These are phyloP conservation scores for Coemansia sp. DNA, from an alignment of 192 early-diverging fungal genomes.

Conservation along the genomic window DNA sequence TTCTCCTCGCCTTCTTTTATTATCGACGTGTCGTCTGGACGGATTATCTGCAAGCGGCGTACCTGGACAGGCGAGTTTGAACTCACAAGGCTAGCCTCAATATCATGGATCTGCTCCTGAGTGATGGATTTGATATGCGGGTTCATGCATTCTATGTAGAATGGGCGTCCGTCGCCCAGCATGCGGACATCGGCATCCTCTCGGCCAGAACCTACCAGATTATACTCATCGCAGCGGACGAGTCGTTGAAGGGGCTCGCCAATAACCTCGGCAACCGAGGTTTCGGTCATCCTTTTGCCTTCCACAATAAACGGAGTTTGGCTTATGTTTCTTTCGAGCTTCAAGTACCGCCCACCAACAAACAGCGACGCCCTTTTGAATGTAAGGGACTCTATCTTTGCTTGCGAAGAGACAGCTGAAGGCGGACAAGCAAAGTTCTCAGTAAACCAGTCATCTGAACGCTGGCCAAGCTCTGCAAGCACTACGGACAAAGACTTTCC, in stretches of 20 bases:
- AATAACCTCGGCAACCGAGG: conserved; percentile 81
- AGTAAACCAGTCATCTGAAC: conserved; percentile 22
- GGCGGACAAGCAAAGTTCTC: conserved; percentile 31
- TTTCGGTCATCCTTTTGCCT: conserved; percentile 66
- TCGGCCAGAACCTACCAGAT: conserved; percentile 81
- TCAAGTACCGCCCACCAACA: conserved; percentile 73
- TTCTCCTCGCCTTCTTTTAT: conserved; percentile 77
- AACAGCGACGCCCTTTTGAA: conserved; percentile 59
- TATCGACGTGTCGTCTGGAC: conserved; percentile 57
- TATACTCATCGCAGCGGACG: conserved; percentile 66
- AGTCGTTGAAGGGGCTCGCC: conserved; percentile 59
- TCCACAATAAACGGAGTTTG: conserved; percentile 85
- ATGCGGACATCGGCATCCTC: conserved; percentile 96
- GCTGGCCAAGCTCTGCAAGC: conserved; percentile 13
- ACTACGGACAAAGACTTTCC: conserved; percentile 20
- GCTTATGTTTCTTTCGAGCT: conserved; percentile 71
- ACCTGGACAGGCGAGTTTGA: conserved; percentile 58
- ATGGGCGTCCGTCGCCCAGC: conserved; percentile 88
- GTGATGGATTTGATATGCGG: conserved; percentile 59
- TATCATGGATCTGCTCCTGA: conserved; percentile 38
- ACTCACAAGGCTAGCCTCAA: conserved; percentile 53
- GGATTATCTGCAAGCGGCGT: conserved; percentile 51
- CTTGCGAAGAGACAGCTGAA: conserved; percentile 17
- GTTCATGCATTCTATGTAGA: conserved; percentile 86
- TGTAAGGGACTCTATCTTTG: conserved; percentile 38